phyloP scores from a whole-genome alignment of 1,284 basidiomycete genomes.

The Marasmius oreades region DNA sequence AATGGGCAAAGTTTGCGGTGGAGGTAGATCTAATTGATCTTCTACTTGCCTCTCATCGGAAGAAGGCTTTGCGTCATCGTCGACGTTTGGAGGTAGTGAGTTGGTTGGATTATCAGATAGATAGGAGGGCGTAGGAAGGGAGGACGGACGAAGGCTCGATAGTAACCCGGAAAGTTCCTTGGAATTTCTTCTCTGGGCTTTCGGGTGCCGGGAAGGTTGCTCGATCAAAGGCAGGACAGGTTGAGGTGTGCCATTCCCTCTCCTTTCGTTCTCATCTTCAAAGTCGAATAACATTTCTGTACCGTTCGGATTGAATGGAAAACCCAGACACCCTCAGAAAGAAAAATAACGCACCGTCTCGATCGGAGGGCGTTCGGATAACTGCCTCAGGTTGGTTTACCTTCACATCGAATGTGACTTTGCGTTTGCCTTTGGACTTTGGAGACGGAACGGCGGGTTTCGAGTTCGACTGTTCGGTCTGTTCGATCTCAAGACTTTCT shows the following conservation, averaged over 20 bases:
- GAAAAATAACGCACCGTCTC: slow-evolving; percentile 36
- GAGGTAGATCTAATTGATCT: not conserved
- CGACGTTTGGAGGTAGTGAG: not conserved
- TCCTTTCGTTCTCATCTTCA: slow-evolving; percentile 41
- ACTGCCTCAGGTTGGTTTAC: slow-evolving; percentile 30
- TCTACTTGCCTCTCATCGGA: not conserved
- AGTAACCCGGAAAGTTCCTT: slow-evolving; percentile 53
- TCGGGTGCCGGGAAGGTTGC: slow-evolving; percentile 30
- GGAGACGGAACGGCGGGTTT: slow-evolving; percentile 17
- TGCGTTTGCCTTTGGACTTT: slow-evolving; percentile 52
- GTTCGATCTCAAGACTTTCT: slow-evolving; percentile 17
- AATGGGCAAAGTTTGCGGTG: not conserved
- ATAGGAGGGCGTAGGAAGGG: slow-evolving; percentile 59
- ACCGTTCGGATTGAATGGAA: slow-evolving; percentile 14
- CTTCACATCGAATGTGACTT: slow-evolving; percentile 71
- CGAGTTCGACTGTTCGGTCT: slow-evolving; percentile 19
- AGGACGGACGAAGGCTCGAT: slow-evolving; percentile 59
- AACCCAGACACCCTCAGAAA: slow-evolving; percentile 7
- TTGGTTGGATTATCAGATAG: slow-evolving; percentile 17
- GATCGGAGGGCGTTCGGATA: slow-evolving; percentile 7
- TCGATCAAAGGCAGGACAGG: slow-evolving; percentile 45
- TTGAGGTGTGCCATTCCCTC: slow-evolving; percentile 11
- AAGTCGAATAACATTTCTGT: slow-evolving; percentile 68
- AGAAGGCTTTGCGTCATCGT: not conserved
- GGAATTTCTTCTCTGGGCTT: slow-evolving; percentile 27